These are phyloP conservation scores for Pelargonium australe DNA, from an alignment of 441 rosid genomes.

Conservation along the genomic window DNA sequence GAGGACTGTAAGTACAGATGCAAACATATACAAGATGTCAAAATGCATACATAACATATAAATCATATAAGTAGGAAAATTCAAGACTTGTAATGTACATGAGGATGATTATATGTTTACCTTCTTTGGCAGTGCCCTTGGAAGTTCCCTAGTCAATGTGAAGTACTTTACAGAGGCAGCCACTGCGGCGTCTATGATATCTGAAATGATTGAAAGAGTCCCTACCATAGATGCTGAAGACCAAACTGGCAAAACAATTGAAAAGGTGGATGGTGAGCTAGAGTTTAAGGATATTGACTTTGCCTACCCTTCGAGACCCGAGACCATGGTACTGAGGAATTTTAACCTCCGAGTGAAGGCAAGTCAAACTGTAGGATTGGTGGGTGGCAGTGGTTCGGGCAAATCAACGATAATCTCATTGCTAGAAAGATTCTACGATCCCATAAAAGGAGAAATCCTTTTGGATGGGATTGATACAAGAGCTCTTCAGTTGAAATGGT, in stretches of 20 bases:
- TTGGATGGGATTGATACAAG: slow-evolving; percentile 29
- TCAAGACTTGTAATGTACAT: too few species aligned
- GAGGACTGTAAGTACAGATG: slow-evolving; percentile 16
- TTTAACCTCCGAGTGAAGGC: slow-evolving; percentile 29
- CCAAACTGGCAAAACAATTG: slow-evolving; percentile 15
- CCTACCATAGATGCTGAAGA: slow-evolving; percentile 11
- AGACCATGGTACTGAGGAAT: slow-evolving; percentile 22
- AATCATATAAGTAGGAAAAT: too few species aligned
- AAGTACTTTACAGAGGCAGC: slow-evolving; percentile 23
- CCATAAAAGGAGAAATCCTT: slow-evolving; percentile 30
- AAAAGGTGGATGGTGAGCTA: slow-evolving; percentile 28
- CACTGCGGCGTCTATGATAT: slow-evolving; percentile 16
- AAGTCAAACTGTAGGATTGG: slow-evolving; percentile 26
- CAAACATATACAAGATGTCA: neutral
- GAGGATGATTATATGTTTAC: neutral
- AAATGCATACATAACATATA: too few species aligned
- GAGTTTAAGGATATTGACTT: slow-evolving; percentile 30
- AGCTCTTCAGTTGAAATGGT: slow-evolving; percentile 31
- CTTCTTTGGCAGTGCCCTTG: slow-evolving; percentile 18
- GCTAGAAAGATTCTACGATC: slow-evolving; percentile 38
- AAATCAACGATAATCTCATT: slow-evolving; percentile 34
- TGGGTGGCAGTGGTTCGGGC: slow-evolving; percentile 35
- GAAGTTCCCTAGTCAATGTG: slow-evolving; percentile 16
- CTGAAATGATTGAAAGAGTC: slow-evolving; percentile 23
- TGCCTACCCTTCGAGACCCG: slow-evolving; percentile 34